These are phyloP conservation scores for Cytidiella melzeri DNA, from an alignment of 768 basidiomycete genomes.

Conservation along the genomic window DNA sequence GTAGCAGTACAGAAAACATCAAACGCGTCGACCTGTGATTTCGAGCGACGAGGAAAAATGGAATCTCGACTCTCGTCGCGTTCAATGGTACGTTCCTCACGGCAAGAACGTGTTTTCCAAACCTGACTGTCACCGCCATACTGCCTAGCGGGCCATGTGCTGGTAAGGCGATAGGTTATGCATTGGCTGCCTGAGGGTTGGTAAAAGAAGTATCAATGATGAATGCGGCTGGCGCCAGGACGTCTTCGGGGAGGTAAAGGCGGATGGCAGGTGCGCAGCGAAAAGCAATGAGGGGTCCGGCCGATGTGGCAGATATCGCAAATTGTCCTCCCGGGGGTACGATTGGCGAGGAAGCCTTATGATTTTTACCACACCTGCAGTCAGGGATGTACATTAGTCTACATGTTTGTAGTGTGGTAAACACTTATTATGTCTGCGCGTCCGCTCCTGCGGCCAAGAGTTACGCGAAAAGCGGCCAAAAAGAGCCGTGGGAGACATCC, in stretches of 20 bases:
- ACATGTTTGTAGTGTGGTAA: not conserved
- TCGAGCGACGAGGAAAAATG: slow-evolving; percentile 27
- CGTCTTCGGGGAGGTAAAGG: slow-evolving; percentile 42
- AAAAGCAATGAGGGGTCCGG: slow-evolving; percentile 36
- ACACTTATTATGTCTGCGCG: slow-evolving; percentile 3
- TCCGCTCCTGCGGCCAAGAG: not conserved
- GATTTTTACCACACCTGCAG: slow-evolving; percentile 48
- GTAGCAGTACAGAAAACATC: slow-evolving; percentile 31
- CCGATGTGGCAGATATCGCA: slow-evolving; percentile 27
- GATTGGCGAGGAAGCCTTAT: slow-evolving; percentile 33
- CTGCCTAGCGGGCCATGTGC: slow-evolving; percentile 3
- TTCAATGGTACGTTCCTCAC: slow-evolving; percentile 32
- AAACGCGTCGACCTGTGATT: slow-evolving; percentile 25
- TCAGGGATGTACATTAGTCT: not conserved
- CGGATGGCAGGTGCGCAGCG: slow-evolving; percentile 41
- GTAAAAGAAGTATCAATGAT: slow-evolving; percentile 36
- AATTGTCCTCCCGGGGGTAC: slow-evolving; percentile 44
- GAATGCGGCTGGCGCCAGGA: slow-evolving; percentile 20
- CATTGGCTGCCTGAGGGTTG: slow-evolving; percentile 28
- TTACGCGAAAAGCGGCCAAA: not conserved
- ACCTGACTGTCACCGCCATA: slow-evolving; percentile 27
- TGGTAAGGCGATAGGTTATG: slow-evolving; percentile 26
- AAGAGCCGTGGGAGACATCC: not conserved
- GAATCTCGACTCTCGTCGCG: slow-evolving; percentile 28
- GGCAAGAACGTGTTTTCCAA: slow-evolving; percentile 19